Evolutionary conservation across 176 grass and related monocot genomes (phyloP).

Genomic region (maize (Zea mays)): Zm-B73-REFERENCE-NAM-5.0 NC_050101.1:161963001-161963500

Average conservation of each 20-base stretch:
- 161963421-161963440: not conserved
- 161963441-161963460: constrained; percentile 18
- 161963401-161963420: constrained; percentile 17
- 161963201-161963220: too few species aligned
- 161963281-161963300: not conserved
- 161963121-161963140: constrained; percentile 48
- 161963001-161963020: constrained; percentile 71
- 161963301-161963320: not conserved
- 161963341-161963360: constrained; percentile 6
- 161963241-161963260: not conserved
- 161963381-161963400: constrained; percentile 28
- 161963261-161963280: not conserved
- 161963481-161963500: not conserved
- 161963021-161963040: constrained; percentile 58
- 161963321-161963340: constrained; percentile 38
- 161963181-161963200: not conserved
- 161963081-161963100: constrained; percentile 62
- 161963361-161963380: not conserved
- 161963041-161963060: constrained; percentile 76
- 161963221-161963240: not conserved
- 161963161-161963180: not conserved
- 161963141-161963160: not conserved
- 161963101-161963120: constrained; percentile 40
- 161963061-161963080: constrained; percentile 68
- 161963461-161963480: constrained; percentile 31